Conservation (phyloP, 1,139 yeast species). For the Debaryomyces nepalensis region DNA sequence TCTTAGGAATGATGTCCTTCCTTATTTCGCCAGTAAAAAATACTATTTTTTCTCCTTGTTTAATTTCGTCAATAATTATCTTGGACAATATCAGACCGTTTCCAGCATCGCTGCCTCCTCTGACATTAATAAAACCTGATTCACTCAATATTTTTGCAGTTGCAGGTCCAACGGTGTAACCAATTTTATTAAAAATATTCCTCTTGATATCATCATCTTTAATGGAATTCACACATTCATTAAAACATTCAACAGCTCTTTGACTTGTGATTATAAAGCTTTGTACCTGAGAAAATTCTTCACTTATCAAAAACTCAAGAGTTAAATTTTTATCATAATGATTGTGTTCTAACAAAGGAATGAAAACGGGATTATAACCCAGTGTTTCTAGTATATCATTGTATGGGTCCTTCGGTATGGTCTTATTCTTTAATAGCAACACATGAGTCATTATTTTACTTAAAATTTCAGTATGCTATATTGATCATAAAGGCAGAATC, state of each 20-base stretch:
- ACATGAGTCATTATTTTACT: conserved; percentile 21
- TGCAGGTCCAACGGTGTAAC: conserved; percentile 93
- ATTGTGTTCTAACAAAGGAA: conserved; percentile 72
- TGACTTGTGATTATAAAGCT: conserved; percentile 84
- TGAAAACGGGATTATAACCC: conserved; percentile 52
- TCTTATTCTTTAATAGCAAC: conserved; percentile 66
- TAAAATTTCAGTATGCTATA: too few relatives aligned
- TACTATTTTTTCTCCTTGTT: conserved; percentile 41
- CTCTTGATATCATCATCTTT: conserved; percentile 21
- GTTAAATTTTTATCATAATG: conserved; percentile 55
- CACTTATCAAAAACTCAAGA: conserved; percentile 42
- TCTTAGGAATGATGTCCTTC: conserved; percentile 77
- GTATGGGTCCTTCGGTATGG: conserved; percentile 70
- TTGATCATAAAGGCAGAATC: too few relatives aligned
- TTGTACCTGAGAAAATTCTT: conserved; percentile 41
- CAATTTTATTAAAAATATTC: conserved; percentile 50
- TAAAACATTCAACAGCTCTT: conserved; percentile 83
- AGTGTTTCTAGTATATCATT: conserved; percentile 39
- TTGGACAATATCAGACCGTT: conserved; percentile 77
- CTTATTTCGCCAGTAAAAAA: conserved; percentile 89
- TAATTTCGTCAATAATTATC: conserved; percentile 53
- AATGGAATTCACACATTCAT: conserved; percentile 43
- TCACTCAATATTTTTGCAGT: conserved; percentile 63
- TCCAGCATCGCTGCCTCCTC: conserved; percentile 81
- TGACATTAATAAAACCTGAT: conserved; percentile 68